Evolutionary conservation across 257 asterid genomes (phyloP).

Genomic region (Solanum microdontum): DNA sequence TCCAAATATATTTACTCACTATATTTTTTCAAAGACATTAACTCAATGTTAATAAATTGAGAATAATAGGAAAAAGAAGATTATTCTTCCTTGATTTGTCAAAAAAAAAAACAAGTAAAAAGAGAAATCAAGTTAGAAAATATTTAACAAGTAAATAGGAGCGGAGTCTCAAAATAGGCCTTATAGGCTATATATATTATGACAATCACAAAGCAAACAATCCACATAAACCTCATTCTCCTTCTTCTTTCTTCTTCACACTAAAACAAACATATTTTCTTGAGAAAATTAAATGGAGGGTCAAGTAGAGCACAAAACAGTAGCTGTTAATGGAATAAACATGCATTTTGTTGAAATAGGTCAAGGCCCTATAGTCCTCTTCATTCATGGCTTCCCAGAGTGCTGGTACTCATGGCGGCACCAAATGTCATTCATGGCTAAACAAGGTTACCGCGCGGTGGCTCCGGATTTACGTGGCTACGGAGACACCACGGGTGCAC

Average conservation of each 20-base stretch:
- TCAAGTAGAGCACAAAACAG: constrained; percentile 26
- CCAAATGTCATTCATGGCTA: constrained; percentile 54
- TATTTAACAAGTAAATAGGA: too few relatives aligned
- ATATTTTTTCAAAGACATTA: too few relatives aligned
- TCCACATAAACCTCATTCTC: background rate
- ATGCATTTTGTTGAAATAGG: constrained; percentile 60
- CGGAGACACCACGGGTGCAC: constrained; percentile 48
- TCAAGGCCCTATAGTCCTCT: constrained; percentile 59
- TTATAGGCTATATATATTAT: background rate
- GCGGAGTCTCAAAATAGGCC: background rate
- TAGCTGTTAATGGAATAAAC: constrained; percentile 39
- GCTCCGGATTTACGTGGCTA: constrained; percentile 89
- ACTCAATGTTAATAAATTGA: too few relatives aligned
- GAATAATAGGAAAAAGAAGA: too few relatives aligned
- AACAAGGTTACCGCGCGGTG: constrained; percentile 45
- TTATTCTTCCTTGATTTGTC: too few relatives aligned
- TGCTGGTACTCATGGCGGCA: constrained; percentile 87
- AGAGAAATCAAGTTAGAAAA: too few relatives aligned
- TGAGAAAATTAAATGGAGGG: constrained; percentile 18
- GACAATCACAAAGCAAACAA: background rate
- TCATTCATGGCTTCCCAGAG: constrained; percentile 84
- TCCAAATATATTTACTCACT: too few relatives aligned
- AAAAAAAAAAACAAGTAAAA: too few relatives aligned
- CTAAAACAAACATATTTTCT: background rate
- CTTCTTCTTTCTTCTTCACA: background rate